phyloP scores from a whole-genome alignment of 1,284 basidiomycete genomes.

The Ustilago nuda region DNA sequence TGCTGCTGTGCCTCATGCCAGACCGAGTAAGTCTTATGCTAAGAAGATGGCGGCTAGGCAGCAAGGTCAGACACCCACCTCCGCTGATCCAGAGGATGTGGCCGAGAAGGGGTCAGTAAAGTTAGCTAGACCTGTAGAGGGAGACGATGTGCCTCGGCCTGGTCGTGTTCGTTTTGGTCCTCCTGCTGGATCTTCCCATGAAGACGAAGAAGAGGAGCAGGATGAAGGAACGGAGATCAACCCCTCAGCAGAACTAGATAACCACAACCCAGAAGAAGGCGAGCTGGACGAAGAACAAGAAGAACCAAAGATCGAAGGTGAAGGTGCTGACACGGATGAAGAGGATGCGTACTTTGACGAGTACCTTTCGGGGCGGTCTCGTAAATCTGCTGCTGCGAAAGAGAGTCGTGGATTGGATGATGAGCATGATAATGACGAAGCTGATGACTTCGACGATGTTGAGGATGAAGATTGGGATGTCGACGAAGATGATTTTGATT shows the following conservation, averaged over 20 bases:
- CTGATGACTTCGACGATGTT: conserved; percentile 13
- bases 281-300: conserved; percentile 69
- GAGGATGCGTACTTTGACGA: conserved; percentile 70
- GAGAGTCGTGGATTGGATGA: conserved; percentile 73
- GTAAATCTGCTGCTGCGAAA: conserved; percentile 17
- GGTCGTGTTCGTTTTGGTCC: conserved; percentile 50
- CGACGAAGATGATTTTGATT: conserved; percentile 74
- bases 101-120: conserved; percentile 8
- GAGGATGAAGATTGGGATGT: conserved; percentile 73
- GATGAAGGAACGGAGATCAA: conserved; percentile 21
- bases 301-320: conserved; percentile 44
- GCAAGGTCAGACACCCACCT: conserved; percentile 4
- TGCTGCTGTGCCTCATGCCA: conserved; percentile 62
- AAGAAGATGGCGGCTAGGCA: conserved; percentile 52
- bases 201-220: conserved; percentile 30
- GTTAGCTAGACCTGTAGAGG: conserved; percentile 37
- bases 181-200: conserved; percentile 11
- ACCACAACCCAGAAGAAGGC: conserved; percentile 73
- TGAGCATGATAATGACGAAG: conserved; percentile 67
- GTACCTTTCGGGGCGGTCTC: conserved; percentile 34
- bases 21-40: conserved; percentile 66
- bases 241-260: conserved; percentile 76
- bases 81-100: conserved; percentile 4
- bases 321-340: conserved; percentile 67
- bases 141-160: conserved; percentile 41